phyloP scores from a whole-genome alignment of 179 eudicot genomes.

The Sideroxylon spinosum region DNA sequence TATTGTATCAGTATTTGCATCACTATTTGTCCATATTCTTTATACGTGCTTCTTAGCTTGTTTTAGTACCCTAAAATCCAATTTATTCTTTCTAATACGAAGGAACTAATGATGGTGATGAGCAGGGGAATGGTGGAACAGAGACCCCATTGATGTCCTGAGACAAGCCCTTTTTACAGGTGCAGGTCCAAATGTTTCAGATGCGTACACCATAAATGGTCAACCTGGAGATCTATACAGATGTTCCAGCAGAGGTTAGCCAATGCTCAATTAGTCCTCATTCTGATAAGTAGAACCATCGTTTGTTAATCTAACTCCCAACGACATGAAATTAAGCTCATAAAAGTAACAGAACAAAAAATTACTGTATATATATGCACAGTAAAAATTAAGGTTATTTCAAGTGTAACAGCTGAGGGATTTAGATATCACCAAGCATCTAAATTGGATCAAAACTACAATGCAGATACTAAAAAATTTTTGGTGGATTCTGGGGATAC shows the following conservation, averaged over 20 bases:
- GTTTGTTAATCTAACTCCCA: background rate
- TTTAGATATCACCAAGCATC: background rate
- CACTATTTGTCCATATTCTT: too few species aligned
- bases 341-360: too few species aligned
- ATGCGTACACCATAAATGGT: slow-evolving; percentile 83
- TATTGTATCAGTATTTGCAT: too few species aligned
- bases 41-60: too few species aligned
- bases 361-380: too few species aligned
- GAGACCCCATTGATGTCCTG: slow-evolving; percentile 60
- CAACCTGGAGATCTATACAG: slow-evolving; percentile 79
- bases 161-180: slow-evolving; percentile 61
- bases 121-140: slow-evolving; percentile 93
- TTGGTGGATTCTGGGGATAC: slow-evolving; percentile 49
- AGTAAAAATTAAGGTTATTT: too few species aligned
- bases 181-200: slow-evolving; percentile 72
- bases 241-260: slow-evolving; percentile 74
- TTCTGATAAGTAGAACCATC: background rate
- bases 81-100: too few species aligned
- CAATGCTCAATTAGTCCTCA: background rate
- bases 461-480: slow-evolving; percentile 52
- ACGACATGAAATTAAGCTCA: too few species aligned
- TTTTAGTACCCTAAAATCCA: too few species aligned
- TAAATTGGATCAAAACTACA: background rate
- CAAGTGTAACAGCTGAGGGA: too few species aligned
- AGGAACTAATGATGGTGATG: slow-evolving; percentile 12